Conservation (phyloP, 73 alveolate species). For the Urostyla sp. region DNA sequence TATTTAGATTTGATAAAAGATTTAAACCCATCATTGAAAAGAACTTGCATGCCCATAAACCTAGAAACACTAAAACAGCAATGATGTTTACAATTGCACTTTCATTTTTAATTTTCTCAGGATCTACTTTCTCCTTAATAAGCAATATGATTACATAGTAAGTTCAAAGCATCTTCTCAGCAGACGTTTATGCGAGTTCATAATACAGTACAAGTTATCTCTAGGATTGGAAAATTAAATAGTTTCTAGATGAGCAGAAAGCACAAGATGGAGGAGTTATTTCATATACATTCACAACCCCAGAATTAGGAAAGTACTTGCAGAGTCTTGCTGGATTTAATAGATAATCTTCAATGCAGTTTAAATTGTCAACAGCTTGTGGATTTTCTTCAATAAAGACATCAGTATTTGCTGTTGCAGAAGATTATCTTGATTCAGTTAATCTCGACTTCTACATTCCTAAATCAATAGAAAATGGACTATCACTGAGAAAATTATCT, state of each 20-base stretch:
- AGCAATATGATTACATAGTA: slow-evolving; percentile 63
- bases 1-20: slow-evolving; percentile 73
- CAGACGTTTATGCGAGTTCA: slow-evolving; percentile 69
- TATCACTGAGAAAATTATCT: neutral
- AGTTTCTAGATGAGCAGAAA: slow-evolving; percentile 53
- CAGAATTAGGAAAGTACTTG: neutral
- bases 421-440: slow-evolving; percentile 35
- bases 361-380: slow-evolving; percentile 24
- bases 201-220: slow-evolving; percentile 55
- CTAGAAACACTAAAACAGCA: slow-evolving; percentile 90
- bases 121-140: slow-evolving; percentile 79
- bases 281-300: slow-evolving; percentile 18
- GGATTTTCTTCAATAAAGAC: slow-evolving; percentile 32
- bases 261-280: slow-evolving; percentile 24
- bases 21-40: slow-evolving; percentile 76
- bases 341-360: neutral
- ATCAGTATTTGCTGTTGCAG: slow-evolving; percentile 39
- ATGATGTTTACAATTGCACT: slow-evolving; percentile 89
- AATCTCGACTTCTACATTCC: slow-evolving; percentile 61
- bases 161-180: slow-evolving; percentile 60
- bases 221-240: slow-evolving; percentile 73
- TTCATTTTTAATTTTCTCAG: slow-evolving; percentile 89
- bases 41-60: slow-evolving; percentile 87
- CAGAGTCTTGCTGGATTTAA: slow-evolving; percentile 15
- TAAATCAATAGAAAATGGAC: slow-evolving; percentile 12